phyloP scores from a whole-genome alignment of 2,329 filamentous ascomycete species.

The Cyphellophora europaea region DNA sequence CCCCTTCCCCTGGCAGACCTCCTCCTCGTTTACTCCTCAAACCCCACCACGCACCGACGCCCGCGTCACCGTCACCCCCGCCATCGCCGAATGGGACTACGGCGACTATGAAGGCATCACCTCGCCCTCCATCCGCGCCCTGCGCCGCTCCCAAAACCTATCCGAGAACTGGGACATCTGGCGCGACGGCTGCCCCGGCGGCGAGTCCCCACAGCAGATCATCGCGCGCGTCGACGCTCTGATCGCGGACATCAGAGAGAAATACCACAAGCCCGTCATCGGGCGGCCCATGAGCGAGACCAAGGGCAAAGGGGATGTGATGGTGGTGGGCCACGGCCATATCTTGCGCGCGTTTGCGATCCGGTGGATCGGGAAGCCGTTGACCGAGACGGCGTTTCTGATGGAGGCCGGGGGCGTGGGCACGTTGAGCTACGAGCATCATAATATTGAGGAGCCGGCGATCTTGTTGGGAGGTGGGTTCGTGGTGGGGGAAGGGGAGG shows the following conservation, averaged over 20 bases:
- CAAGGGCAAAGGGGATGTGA: slow-evolving; percentile 47
- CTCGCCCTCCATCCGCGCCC: slow-evolving; percentile 55
- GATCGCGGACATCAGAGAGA: slow-evolving; percentile 63
- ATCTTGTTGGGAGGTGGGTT: slow-evolving; percentile 70
- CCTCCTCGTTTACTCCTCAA: slow-evolving; percentile 20
- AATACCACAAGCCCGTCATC: slow-evolving; percentile 55
- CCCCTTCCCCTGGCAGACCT: slow-evolving; percentile 58
- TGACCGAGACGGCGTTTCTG: slow-evolving; percentile 68
- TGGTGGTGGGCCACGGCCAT: slow-evolving; percentile 83
- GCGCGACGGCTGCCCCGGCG: slow-evolving; percentile 76
- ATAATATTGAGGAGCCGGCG: slow-evolving; percentile 67
- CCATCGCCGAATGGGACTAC: slow-evolving; percentile 80
- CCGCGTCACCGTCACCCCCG: slow-evolving; percentile 57
- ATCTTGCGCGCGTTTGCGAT: slow-evolving; percentile 82
- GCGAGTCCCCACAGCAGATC: slow-evolving; percentile 71
- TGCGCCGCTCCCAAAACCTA: slow-evolving; percentile 47
- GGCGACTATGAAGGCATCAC: slow-evolving; percentile 79
- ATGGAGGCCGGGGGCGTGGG: slow-evolving; percentile 85
- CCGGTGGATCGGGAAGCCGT: slow-evolving; percentile 66
- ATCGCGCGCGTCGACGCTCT: slow-evolving; percentile 63
- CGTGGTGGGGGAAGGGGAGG: slow-evolving; percentile 26
- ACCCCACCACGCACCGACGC: slow-evolving; percentile 44
- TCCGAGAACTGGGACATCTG: slow-evolving; percentile 57
- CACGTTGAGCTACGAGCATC: slow-evolving; percentile 74
- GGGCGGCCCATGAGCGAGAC: slow-evolving; percentile 39